A percentile compares a stretch with the other conserved stretches of the same genome.
Conservation (phyloP, 768 basidiomycete genomes). For the Auricularia sp. region DNA sequence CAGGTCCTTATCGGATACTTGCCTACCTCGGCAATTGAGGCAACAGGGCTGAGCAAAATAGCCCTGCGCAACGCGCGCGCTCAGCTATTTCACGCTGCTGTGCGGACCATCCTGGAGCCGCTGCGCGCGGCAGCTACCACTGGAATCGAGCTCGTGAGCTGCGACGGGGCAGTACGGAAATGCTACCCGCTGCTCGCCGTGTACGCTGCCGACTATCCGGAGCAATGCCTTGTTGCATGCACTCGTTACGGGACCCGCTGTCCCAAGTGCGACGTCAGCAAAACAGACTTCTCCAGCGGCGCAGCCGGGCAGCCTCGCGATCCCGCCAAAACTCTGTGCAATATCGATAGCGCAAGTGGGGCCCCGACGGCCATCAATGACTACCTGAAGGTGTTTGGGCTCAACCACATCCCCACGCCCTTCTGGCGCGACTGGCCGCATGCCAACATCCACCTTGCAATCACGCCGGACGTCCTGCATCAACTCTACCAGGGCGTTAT, state of each 20-base stretch:
- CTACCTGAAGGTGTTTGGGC: not conserved
- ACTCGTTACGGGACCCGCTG: slow-evolving; percentile 14
- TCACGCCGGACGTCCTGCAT: slow-evolving; percentile 26
- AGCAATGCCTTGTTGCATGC: slow-evolving; percentile 13
- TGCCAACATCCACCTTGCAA: slow-evolving; percentile 15
- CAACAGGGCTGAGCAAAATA: slow-evolving; percentile 14
- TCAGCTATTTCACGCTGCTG: slow-evolving; percentile 27
- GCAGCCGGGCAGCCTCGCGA: not conserved
- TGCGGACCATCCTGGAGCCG: slow-evolving; percentile 20
- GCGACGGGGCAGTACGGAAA: slow-evolving; percentile 31
- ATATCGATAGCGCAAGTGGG: not conserved
- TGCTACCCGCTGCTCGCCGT: slow-evolving; percentile 16
- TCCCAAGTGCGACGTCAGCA: slow-evolving; percentile 10
- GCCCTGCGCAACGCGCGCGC: slow-evolving; percentile 8
- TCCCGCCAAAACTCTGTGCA: not conserved
- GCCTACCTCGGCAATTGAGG: slow-evolving; percentile 9
- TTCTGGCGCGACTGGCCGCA: slow-evolving; percentile 22
- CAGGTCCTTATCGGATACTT: slow-evolving; percentile 9
- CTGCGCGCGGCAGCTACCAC: slow-evolving; percentile 18
- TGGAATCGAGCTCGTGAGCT: slow-evolving; percentile 23
- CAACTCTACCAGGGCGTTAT: slow-evolving; percentile 27
- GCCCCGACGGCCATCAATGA: not conserved
- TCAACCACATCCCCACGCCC: slow-evolving; percentile 9
- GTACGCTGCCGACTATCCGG: slow-evolving; percentile 17
- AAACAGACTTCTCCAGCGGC: slow-evolving; percentile 7